Base-by-base conservation (phyloP, 441 rosid genomes). In the Gossypium lobatum region DNA sequence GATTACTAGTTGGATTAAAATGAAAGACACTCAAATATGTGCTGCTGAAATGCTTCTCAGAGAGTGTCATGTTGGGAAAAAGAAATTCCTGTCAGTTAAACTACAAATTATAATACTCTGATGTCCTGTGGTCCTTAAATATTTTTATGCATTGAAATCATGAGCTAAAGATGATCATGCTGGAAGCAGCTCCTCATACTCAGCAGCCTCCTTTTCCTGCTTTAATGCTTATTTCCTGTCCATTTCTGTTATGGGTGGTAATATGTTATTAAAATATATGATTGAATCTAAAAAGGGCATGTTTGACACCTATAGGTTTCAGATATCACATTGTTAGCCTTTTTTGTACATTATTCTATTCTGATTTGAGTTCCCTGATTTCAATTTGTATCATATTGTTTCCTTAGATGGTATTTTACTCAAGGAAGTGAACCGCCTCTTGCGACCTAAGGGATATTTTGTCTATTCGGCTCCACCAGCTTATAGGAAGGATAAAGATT, bases 391-490 rank as follows among this genome's bases (percentile, higher is more conserved):
- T 60, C 14, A 26, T 73, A 73, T 71, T 80, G 69, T 75, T 76
- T 85, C 74, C 64, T 52, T 75, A 93, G 98, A 85, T 85, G 98
- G 97, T 18, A 91, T 92, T 76, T 85, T 95, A 76, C 94, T 95
- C 70, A 92, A 92, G 85, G 98, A 95, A 89, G 83, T 90, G 76
- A 81, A 86, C 80, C 93, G 99, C 75, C 82, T 93, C 65, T 85
- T 93, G 63, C 87, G 91, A 73, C 82, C 89, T 52, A 85, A 88
- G 73, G 99, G 99, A 63, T 93, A 88, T 81, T 95, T 95, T 61
- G 88, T 93, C 72, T 95, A 91, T 82, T 93, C 99, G 1, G 93
- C 98, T 76, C 97, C 99, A 52, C 96, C 97, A 65, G 93, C 92
- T 71, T 93, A 95, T 62, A 82, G 87, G 73, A 89, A 89, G 70